Evolutionary conservation across 2,329 filamentous ascomycete genomes (phyloP).

Genomic region (Chrysosphaeria jannelii): DNA sequence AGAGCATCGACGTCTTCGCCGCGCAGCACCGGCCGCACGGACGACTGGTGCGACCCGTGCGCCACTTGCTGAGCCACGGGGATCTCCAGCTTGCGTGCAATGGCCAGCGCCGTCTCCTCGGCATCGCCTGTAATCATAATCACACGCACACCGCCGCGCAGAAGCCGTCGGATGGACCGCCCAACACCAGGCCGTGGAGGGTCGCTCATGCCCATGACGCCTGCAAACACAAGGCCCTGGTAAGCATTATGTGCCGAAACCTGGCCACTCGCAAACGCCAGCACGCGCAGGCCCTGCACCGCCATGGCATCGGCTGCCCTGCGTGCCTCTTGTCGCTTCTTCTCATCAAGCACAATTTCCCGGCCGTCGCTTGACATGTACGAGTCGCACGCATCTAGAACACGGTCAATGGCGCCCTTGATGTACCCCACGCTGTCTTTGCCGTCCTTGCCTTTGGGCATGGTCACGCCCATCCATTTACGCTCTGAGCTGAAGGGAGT

Average conservation of each 20-base stretch:
- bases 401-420: slow-evolving; percentile 75
- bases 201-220: slow-evolving; percentile 89
- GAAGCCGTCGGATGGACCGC: slow-evolving; percentile 60
- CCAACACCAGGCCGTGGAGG: slow-evolving; percentile 76
- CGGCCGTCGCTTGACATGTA: slow-evolving; percentile 67
- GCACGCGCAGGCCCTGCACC: slow-evolving; percentile 58
- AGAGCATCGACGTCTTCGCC: slow-evolving; percentile 86
- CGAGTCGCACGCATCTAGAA: slow-evolving; percentile 65
- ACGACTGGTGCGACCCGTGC: slow-evolving; percentile 21
- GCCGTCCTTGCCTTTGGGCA: slow-evolving; percentile 25
- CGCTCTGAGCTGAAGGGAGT: slow-evolving; percentile 89
- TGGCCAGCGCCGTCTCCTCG: slow-evolving; percentile 78
- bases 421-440: slow-evolving; percentile 70
- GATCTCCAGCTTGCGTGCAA: slow-evolving; percentile 90
- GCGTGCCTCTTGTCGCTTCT: slow-evolving; percentile 40
- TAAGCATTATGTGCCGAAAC: slow-evolving; percentile 30
- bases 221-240: slow-evolving; percentile 61
- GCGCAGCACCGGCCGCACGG: slow-evolving; percentile 42
- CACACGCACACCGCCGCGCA: slow-evolving; percentile 83
- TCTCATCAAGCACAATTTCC: slow-evolving; percentile 58
- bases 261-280: slow-evolving; percentile 74
- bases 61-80: slow-evolving; percentile 28
- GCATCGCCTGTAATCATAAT: slow-evolving; percentile 99
- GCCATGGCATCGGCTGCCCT: slow-evolving; percentile 69
- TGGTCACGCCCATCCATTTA: slow-evolving; percentile 97